Conservation (phyloP, 2,329 filamentous ascomycete species). For the Kalaharituber pfeilii region DNA sequence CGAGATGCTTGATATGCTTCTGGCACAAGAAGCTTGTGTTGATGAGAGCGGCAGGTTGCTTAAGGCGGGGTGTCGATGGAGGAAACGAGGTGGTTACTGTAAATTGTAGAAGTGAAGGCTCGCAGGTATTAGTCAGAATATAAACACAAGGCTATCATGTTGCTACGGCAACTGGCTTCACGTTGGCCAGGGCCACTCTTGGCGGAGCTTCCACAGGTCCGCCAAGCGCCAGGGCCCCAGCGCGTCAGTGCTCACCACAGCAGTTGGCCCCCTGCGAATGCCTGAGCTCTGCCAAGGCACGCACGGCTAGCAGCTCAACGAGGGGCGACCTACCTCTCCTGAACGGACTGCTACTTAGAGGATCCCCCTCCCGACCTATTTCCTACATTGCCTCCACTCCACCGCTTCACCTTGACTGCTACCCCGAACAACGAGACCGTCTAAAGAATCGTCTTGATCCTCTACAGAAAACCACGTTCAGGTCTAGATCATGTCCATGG, state of each 20-base stretch:
- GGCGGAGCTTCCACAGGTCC: too few relatives aligned
- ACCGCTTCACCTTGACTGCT: too few relatives aligned
- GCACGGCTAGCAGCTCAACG: background rate
- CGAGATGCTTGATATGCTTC: background rate
- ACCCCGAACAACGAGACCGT: too few relatives aligned
- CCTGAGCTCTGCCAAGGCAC: background rate
- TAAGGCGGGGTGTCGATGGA: background rate
- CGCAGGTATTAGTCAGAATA: too few relatives aligned
- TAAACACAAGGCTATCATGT: too few relatives aligned
- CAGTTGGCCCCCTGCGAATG: background rate
- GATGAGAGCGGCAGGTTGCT: background rate
- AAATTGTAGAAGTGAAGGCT: background rate
- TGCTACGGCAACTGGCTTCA: background rate
- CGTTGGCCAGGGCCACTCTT: too few relatives aligned
- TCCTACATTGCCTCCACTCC: too few relatives aligned
- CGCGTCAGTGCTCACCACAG: too few relatives aligned
- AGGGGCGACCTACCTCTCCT: background rate
- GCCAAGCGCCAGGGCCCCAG: too few relatives aligned
- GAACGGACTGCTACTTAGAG: too few relatives aligned
- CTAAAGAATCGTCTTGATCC: too few relatives aligned
- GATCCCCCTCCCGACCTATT: too few relatives aligned
- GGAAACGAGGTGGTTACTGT: background rate
- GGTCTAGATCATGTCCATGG: constrained; percentile 5
- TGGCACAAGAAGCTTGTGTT: background rate
- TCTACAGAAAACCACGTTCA: background rate